Base-by-base conservation (phyloP, 2,329 filamentous ascomycete species). In the Myriosclerotinia duriaeana region DNA sequence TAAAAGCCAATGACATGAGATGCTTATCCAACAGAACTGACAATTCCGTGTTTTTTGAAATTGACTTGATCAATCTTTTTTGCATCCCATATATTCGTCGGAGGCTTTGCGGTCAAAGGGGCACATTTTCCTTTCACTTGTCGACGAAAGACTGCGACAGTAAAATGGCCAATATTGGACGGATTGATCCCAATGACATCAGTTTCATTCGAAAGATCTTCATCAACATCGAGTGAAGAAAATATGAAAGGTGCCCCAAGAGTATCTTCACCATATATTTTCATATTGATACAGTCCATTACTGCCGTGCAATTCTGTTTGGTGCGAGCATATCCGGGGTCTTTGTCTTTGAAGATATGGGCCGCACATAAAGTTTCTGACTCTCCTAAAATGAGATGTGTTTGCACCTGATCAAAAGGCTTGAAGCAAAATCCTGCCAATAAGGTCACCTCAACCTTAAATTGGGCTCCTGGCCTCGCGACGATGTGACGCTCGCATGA, bases 41-140 rank as follows among this genome's bases (percentile, higher is more conserved):
- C 65, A 26, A 68, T 64, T 5, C 64, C 66, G 22, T 66, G 58
- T 54, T 69, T 66, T 26, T 67, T 66, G 20, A 54, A 67, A 34
- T 42, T 69, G 20, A 59, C 44, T 15, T 40, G 30, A 26, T 67
- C 67, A 1, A 69, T 46, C 26, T 53, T 58, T 5, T 55, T 26
- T 9, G 15, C 53, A 50, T 67, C 6, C 40, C 9, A 61, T 9
- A 52, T 17, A 14, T 15, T 12, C 20, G n/a, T 22, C 6, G n/a
- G 7, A 17, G 53, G 9, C 5, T 22, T 55, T 15, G 34, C 15
- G 20, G 20, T 40, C 2, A 6, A 17, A 42, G 6, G 40, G 26
- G 26, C 3, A 26, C 2, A 3, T 26, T 26, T 14, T 42, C 9
- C 40, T 42, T 14, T 14, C 40, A 20, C 14, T 22, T 22, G 52